Evolutionary conservation across 352 stramenopile genomes (phyloP).

Genomic region (Pythium periplocum): DNA sequence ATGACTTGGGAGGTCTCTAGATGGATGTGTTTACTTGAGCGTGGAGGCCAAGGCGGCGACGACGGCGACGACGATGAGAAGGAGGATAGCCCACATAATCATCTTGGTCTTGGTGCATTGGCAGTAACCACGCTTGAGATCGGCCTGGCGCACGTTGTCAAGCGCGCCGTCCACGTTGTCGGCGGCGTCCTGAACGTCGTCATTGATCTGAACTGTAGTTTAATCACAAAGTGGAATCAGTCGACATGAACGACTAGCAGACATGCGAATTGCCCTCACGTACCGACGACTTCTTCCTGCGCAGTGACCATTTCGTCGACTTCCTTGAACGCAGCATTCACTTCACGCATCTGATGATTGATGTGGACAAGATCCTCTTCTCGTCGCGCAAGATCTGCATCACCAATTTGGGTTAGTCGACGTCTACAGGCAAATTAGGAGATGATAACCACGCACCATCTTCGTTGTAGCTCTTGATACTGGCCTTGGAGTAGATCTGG

Average conservation of each 20-base stretch:
- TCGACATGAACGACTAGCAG: no score
- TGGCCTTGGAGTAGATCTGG: conserved; percentile 34
- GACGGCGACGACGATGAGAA: conserved; percentile 19
- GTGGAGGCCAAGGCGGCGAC: conserved; percentile 8
- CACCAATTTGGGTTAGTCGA: background rate
- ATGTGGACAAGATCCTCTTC: conserved; percentile 41
- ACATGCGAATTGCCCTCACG: background rate
- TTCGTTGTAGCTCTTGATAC: conserved; percentile 33
- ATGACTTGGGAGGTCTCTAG: background rate
- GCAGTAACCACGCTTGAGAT: conserved; percentile 27
- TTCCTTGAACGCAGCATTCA: conserved; percentile 35
- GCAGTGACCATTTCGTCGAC: conserved; percentile 30
- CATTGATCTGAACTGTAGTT: conserved; percentile 23
- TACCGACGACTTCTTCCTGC: conserved; percentile 31
- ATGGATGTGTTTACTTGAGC: conserved; percentile 8
- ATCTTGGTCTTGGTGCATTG: conserved; percentile 25
- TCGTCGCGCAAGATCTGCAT: conserved; percentile 23
- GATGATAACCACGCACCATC: conserved; percentile 15
- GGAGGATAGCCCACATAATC: conserved; percentile 19
- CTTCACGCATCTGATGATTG: conserved; percentile 34
- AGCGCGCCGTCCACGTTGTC: conserved; percentile 24
- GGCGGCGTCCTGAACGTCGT: conserved; percentile 18
- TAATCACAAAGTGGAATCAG: conserved; percentile 3
- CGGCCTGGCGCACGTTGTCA: conserved; percentile 26
- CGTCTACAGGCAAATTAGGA: no score